Evolutionary conservation across 495 filamentous ascomycete species (phyloP).

Genomic region (Geopyxis carbonaria): DNA sequence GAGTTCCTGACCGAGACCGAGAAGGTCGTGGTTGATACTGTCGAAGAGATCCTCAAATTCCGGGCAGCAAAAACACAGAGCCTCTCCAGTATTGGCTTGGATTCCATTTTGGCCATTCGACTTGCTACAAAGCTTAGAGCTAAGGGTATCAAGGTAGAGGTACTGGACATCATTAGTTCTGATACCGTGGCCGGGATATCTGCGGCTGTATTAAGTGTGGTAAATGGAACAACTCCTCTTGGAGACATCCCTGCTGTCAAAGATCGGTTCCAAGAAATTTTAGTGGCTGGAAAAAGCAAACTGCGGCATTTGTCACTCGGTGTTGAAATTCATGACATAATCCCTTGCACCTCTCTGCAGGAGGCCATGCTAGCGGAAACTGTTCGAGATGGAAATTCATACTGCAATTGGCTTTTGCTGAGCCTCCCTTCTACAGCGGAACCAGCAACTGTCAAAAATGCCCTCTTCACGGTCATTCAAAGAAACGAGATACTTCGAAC

Average conservation of each 20-base stretch:
- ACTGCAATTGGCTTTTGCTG: conserved; percentile 60
- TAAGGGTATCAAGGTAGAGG: conserved; percentile 34
- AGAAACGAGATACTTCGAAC: conserved; percentile 50
- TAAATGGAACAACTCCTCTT: not conserved
- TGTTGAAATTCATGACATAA: conserved; percentile 33
- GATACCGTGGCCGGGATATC: conserved; percentile 27
- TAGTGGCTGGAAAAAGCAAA: not conserved
- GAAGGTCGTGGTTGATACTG: conserved; percentile 31
- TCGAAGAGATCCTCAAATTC: conserved; percentile 32
- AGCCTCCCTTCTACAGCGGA: conserved; percentile 28
- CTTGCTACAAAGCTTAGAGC: conserved; percentile 41
- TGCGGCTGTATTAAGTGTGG: not conserved
- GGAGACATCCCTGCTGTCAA: not conserved
- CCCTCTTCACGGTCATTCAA: conserved; percentile 33
- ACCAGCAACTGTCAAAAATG: conserved; percentile 26
- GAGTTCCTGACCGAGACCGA: conserved; percentile 26
- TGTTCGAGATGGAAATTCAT: conserved; percentile 34
- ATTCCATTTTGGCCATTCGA: conserved; percentile 56
- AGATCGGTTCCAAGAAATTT: conserved; percentile 7
- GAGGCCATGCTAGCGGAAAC: conserved; percentile 64
- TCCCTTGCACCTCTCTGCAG: conserved; percentile 53
- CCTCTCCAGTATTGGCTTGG: conserved; percentile 43
- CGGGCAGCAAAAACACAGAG: conserved; percentile 27
- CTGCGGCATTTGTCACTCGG: not conserved
- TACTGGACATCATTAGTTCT: conserved; percentile 39